phyloP scores from a whole-genome alignment of 2,329 filamentous ascomycete species.

The Calonectria henricotiae region DNA sequence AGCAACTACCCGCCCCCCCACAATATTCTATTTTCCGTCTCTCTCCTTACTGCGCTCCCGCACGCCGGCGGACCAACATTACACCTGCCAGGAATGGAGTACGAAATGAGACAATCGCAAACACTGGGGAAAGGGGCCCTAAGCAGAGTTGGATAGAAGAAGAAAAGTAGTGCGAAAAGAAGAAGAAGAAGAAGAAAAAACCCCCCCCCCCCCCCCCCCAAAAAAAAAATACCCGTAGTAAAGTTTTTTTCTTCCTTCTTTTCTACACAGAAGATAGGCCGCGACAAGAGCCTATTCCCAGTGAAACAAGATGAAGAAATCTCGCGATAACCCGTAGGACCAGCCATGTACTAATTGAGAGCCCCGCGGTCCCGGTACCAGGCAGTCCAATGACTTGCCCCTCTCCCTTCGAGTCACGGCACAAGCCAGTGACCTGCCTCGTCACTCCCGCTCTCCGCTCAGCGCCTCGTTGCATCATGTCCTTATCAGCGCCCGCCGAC shows the following conservation, averaged over 20 bases:
- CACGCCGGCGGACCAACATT: too few relatives aligned
- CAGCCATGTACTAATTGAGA: background rate
- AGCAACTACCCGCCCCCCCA: too few relatives aligned
- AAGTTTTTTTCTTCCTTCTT: constrained; percentile 4
- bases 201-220: too few relatives aligned
- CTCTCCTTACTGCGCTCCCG: too few relatives aligned
- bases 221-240: background rate
- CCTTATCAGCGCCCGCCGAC: constrained; percentile 50
- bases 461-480: constrained; percentile 27
- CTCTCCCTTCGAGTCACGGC: constrained; percentile 25
- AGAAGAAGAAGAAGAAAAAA: too few relatives aligned
- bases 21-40: too few relatives aligned
- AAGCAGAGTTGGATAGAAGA: too few relatives aligned
- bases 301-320: constrained; percentile 17
- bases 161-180: too few relatives aligned
- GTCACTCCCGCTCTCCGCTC: constrained; percentile 21
- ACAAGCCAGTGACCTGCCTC: constrained; percentile 14
- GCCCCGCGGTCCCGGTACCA: constrained; percentile 19
- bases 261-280: background rate
- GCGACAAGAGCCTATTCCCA: background rate
- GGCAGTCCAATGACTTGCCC: background rate
- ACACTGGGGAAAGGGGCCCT: too few relatives aligned
- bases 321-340: background rate
- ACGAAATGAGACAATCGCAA: too few relatives aligned
- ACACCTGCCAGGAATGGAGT: too few relatives aligned